Evolutionary conservation across 1,139 yeast genomes (phyloP).

Genomic region (Pneumocystis wakefieldiae): DNA sequence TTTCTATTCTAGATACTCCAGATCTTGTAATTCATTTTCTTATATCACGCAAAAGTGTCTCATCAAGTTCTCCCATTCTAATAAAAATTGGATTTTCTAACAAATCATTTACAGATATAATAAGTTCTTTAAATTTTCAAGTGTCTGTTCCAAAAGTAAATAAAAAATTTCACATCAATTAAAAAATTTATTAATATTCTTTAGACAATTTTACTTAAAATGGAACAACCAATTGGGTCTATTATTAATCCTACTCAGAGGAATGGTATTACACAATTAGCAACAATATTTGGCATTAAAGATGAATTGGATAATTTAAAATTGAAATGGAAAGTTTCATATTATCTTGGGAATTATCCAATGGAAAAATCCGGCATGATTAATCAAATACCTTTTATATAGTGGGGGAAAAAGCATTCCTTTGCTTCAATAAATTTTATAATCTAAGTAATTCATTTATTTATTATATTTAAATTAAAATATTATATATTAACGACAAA

Average conservation of each 20-base stretch:
- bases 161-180: neutral
- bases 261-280: neutral
- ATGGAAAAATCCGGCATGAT: neutral
- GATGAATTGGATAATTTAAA: neutral
- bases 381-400: neutral
- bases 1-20: neutral
- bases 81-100: neutral
- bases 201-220: neutral
- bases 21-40: neutral
- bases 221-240: neutral
- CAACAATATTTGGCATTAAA: neutral
- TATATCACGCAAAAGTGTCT: neutral
- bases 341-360: neutral
- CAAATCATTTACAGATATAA: neutral
- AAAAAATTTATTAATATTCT: neutral
- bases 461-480: neutral
- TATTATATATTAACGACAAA: neutral
- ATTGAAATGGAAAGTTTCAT: slow-evolving; percentile 1
- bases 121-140: slow-evolving; percentile 1
- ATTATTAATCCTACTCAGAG: neutral
- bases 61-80: neutral
- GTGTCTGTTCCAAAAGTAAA: neutral
- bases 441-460: neutral
- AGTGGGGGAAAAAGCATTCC: neutral
- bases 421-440: neutral